Evolutionary conservation across 1,284 basidiomycete genomes (phyloP).

Genomic region (Uromyces viciae-fabae): DNA sequence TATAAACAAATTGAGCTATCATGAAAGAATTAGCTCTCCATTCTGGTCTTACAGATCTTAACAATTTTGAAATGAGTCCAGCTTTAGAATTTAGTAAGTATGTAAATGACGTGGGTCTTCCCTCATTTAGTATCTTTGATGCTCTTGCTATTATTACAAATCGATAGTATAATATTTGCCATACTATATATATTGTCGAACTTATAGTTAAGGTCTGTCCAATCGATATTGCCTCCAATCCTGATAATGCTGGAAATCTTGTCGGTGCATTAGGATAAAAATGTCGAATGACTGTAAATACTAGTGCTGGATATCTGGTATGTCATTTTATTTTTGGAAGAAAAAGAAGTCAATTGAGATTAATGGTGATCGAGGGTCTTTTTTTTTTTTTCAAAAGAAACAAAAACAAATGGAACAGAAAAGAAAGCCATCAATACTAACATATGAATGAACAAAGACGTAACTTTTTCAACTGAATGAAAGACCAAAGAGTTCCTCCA

Average conservation of each 20-base stretch:
- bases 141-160: constrained; percentile 51
- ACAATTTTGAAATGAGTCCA: constrained; percentile 40
- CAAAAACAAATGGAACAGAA: too few species aligned
- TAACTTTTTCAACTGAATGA: constrained; percentile 54
- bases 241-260: constrained; percentile 25
- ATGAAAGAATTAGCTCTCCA: constrained; percentile 27
- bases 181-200: constrained; percentile 48
- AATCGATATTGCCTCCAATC: constrained; percentile 27
- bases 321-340: not conserved
- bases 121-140: constrained; percentile 52
- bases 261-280: constrained; percentile 40
- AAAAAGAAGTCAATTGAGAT: constrained; percentile 41
- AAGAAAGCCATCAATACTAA: constrained; percentile 47
- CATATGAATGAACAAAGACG: constrained; percentile 53
- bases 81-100: constrained; percentile 52
- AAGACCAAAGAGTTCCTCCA: constrained; percentile 55
- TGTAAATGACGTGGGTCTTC: constrained; percentile 52
- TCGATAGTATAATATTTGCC: constrained; percentile 52
- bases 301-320: constrained; percentile 38
- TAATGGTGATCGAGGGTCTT: constrained; percentile 45
- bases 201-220: not conserved
- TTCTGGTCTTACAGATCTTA: not conserved
- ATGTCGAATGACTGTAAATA: constrained; percentile 44
- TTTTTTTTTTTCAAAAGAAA: constrained; percentile 45
- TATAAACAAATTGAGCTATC: constrained; percentile 47